Conservation (phyloP, 2,329 filamentous ascomycete genomes). For the Trichoderma polysporum region DNA sequence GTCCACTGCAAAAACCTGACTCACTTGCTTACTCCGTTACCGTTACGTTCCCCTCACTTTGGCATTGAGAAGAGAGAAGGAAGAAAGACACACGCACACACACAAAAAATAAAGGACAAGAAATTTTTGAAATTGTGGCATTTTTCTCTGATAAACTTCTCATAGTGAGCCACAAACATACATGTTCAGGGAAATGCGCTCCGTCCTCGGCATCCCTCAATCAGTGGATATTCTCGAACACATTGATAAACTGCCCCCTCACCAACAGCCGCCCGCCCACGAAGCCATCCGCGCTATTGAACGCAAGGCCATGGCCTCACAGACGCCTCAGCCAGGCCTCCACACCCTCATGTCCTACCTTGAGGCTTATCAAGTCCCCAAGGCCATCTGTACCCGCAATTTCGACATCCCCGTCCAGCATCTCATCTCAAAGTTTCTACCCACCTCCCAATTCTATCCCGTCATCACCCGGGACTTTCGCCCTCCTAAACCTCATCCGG, state of each 20-base stretch:
- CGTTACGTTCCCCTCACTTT: background rate
- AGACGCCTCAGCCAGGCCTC: conserved; percentile 81
- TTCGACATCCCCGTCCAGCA: conserved; percentile 79
- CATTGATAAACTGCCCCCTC: conserved; percentile 68
- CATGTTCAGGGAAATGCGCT: conserved; percentile 90
- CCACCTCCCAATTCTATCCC: conserved; percentile 66
- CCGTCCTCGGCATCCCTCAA: conserved; percentile 69
- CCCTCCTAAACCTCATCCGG: conserved; percentile 84
- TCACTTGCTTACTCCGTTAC: background rate
- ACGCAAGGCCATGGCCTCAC: conserved; percentile 72
- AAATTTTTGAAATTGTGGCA: background rate
- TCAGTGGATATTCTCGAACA: conserved; percentile 83
- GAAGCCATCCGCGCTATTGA: conserved; percentile 78
- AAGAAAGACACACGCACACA: background rate
- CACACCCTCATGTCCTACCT: conserved; percentile 78
- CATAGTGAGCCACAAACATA: conserved; percentile 82
- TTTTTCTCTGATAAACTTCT: background rate
- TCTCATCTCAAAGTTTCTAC: conserved; percentile 72
- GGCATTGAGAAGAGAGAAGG: background rate
- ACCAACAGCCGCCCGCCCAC: conserved; percentile 63
- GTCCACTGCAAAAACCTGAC: conserved; percentile 11
- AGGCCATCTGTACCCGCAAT: conserved; percentile 92
- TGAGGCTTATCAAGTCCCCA: conserved; percentile 62
- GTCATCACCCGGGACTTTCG: conserved; percentile 81
- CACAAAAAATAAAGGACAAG: background rate